A percentile compares a stretch with the other conserved stretches of the same genome.
Conservation (phyloP, 2,329 filamentous ascomycete genomes). For the Monosporascus sp. region DNA sequence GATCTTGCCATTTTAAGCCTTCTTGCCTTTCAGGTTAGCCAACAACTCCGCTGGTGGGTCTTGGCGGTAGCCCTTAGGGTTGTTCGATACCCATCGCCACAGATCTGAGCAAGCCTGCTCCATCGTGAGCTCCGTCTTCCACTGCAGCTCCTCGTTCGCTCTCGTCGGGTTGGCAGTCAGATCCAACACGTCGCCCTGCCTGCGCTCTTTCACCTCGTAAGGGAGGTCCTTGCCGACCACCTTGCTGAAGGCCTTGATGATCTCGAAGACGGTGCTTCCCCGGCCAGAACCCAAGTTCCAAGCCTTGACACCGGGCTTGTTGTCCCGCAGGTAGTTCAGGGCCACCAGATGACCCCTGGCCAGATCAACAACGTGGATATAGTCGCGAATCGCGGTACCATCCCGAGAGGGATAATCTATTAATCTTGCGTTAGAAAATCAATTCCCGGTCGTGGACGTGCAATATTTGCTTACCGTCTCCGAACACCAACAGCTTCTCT, state of each 20-base stretch:
- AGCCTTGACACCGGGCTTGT: constrained; percentile 83
- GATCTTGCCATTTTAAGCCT: constrained; percentile 11
- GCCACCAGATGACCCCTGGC: constrained; percentile 82
- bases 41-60: constrained; percentile 80
- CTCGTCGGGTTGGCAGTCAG: constrained; percentile 86
- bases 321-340: constrained; percentile 79
- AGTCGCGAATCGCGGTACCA: constrained; percentile 92
- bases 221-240: constrained; percentile 81
- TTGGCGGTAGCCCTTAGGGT: constrained; percentile 91
- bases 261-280: constrained; percentile 94
- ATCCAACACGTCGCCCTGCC: constrained; percentile 87
- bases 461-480: constrained; percentile 61
- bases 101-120: constrained; percentile 92
- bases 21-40: constrained; percentile 48
- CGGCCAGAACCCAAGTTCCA: constrained; percentile 97
- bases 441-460: neutral
- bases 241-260: constrained; percentile 87
- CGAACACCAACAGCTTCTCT: constrained; percentile 91
- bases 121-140: constrained; percentile 86
- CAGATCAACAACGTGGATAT: constrained; percentile 93
- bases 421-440: constrained; percentile 3
- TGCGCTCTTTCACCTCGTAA: constrained; percentile 78
- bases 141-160: constrained; percentile 83
- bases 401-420: constrained; percentile 86
- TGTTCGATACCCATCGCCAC: constrained; percentile 97